Base-by-base conservation (phyloP, 352 stramenopile species). In the Thalassiosira sp. region DNA sequence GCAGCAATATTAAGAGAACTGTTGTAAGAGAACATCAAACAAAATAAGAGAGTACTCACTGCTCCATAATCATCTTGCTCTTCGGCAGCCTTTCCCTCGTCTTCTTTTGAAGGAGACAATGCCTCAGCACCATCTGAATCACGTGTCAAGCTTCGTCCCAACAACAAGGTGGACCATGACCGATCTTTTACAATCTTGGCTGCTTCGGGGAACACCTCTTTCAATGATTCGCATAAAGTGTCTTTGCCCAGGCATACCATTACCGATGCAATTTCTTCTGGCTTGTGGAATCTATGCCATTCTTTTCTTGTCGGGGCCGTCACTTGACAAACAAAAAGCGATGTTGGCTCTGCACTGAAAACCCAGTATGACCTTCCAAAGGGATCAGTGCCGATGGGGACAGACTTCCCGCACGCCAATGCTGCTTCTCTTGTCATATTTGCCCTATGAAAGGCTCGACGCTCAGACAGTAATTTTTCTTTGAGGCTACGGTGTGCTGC, bases 201-300 rank as follows among this genome's bases (percentile, higher is more conserved):
- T 76, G 86, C 75, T 60, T 85, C 68, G 10, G 86, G 83, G 62
- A 86, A 94, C 20, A 74, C 28, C 18, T 83, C 76, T 79, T 89
- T 90, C 27, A 94, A 66, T 51, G 81, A 59, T 61, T 87, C 77
- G 22, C 72, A 72, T 5, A 89, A 60, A 16, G 65, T 28, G 37
- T 91, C 77, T 71, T 88, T 88, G 15, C 81, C 79, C 8, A 94
- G 72, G 62, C 73, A 82, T 60, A 86, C 63, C 27, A 94, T 89
- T 15, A 94, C 76, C 15, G 86, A 89, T 49, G 86, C 84, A 65
- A 94, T 91, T 64, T 75, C 79, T 71, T 91, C 89, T 64, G 83
- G 72, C 31, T 88, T 70, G 15, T 67, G 56, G 66, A 85, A 92
- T 64, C 82, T 82, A 54, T 85, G 74, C 85, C 85, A 91, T 40